Conservation (phyloP, 306 rosid genomes). For the Cucurbita maxima region DNA sequence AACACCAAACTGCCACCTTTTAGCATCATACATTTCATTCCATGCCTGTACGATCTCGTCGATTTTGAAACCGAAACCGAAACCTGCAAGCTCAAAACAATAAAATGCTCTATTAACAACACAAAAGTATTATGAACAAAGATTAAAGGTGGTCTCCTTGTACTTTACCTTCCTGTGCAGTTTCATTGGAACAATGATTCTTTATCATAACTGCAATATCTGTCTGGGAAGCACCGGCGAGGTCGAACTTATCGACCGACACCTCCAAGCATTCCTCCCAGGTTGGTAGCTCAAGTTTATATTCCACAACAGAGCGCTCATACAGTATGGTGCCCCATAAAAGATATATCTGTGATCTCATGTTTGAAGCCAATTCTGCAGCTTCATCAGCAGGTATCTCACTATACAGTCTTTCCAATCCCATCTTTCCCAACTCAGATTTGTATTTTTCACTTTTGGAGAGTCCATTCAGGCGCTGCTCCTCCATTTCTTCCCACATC, state of each 20-base stretch:
- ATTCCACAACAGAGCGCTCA: conserved; percentile 82
- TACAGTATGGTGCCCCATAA: conserved; percentile 84
- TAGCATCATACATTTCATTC: conserved; percentile 94
- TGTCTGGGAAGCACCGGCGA: conserved; percentile 79
- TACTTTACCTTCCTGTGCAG: conserved; percentile 66
- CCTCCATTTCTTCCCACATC: conserved; percentile 84
- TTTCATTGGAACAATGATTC: conserved; percentile 87
- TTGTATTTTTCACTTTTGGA: conserved; percentile 53
- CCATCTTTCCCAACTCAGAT: conserved; percentile 47
- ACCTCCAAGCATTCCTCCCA: conserved; percentile 97
- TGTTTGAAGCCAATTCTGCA: conserved; percentile 53
- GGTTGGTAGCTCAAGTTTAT: conserved; percentile 57
- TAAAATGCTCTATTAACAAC: neutral
- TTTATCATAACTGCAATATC: conserved; percentile 91
- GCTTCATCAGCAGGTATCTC: conserved; percentile 63
- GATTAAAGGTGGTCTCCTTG: neutral
- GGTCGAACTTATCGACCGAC: conserved; percentile 83
- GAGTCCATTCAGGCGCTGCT: conserved; percentile 60
- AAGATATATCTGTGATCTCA: conserved; percentile 69
- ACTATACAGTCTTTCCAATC: conserved; percentile 38
- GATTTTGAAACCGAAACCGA: conserved; percentile 84
- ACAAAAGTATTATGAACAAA: neutral
- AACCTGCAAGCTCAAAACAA: conserved; percentile 28
- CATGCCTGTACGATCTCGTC: conserved; percentile 90
- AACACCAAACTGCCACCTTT: conserved; percentile 85